A percentile compares a stretch with the other conserved stretches of the same genome.
Evolutionary conservation across 768 basidiomycete genomes (phyloP).

Genomic region (Boletus rubropictus): DNA sequence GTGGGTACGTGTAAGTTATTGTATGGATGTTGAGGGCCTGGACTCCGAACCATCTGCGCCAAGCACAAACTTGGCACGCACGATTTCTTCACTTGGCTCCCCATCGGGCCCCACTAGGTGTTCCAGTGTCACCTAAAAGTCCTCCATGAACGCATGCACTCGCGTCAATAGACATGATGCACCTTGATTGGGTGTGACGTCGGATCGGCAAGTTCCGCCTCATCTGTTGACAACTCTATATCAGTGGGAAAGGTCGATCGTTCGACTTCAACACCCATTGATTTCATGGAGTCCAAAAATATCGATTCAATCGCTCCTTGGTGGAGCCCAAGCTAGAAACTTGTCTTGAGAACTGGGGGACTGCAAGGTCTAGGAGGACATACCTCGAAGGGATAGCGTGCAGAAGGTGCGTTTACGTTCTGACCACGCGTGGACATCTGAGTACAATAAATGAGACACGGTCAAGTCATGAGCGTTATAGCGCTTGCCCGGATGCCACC

Average conservation of each 20-base stretch:
- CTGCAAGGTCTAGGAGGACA: not conserved
- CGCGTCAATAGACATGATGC: not conserved
- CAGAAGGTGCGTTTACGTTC: slow-evolving; percentile 54
- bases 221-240: slow-evolving; percentile 26
- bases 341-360: not conserved
- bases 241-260: slow-evolving; percentile 28
- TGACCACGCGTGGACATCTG: slow-evolving; percentile 58
- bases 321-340: slow-evolving; percentile 26
- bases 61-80: slow-evolving; percentile 68
- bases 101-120: slow-evolving; percentile 25
- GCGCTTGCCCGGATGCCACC: slow-evolving; percentile 54
- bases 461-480: not conserved
- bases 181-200: slow-evolving; percentile 22
- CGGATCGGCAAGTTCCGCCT: slow-evolving; percentile 19
- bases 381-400: slow-evolving; percentile 70
- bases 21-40: not conserved
- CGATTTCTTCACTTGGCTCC: slow-evolving; percentile 44
- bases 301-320: slow-evolving; percentile 33
- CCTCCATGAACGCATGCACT: not conserved
- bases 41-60: slow-evolving; percentile 59
- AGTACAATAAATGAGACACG: not conserved
- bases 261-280: slow-evolving; percentile 27
- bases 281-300: slow-evolving; percentile 32
- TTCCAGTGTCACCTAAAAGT: slow-evolving; percentile 19
- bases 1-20: slow-evolving; percentile 3